Evolutionary conservation across 2,329 filamentous ascomycete species (phyloP), one percentile per base, ranked within the genome.

Genomic region (Fusarium coicis): DNA sequence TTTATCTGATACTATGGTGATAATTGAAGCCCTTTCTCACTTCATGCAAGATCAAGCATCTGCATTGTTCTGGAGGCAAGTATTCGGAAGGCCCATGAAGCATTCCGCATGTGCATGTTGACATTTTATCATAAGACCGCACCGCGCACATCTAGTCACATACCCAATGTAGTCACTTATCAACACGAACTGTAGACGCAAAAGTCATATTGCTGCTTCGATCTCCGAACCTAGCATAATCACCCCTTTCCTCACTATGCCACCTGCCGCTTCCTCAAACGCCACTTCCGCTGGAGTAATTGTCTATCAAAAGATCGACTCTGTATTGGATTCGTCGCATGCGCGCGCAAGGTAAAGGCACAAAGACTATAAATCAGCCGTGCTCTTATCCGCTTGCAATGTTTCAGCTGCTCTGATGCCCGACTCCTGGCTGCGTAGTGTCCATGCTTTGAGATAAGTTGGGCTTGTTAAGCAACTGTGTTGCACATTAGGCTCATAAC

Each of bases 191-290:
- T 37, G 34, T 49, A 19, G 55, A 65, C n/a, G n/a, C 37, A 43
- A 58, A 55, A 26, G 26, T 59, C 40, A 34, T 52, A 44, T 59
- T 54, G 47, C 37, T 47, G 47, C 54, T 56, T 65, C 54, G 34
- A 67, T 69, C 23, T 65, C 44, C 57, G 50, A 74, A 39, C 52
- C 39, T 72, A 68, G 49, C 63, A 58, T 61, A 52, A 58, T 53
- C 57, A 53, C 39, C 43, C 47, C 30, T 62, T 9, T 60, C 58
- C 28, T 60, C 30, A 42, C 47, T 30, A 36, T n/a, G 32, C 46
- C 32, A 62, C 28, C 43, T 36, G 26, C 36, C 40, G 52, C 49
- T 63, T 60, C 53, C 47, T 50, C 62, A 54, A 34, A 37, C 40
- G 28, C 50, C 37, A 47, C 43, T 47, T 55, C 40, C 46, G 26